Base-by-base conservation (phyloP, 2,329 filamentous ascomycete genomes). In the Monosporascus sp. region DNA sequence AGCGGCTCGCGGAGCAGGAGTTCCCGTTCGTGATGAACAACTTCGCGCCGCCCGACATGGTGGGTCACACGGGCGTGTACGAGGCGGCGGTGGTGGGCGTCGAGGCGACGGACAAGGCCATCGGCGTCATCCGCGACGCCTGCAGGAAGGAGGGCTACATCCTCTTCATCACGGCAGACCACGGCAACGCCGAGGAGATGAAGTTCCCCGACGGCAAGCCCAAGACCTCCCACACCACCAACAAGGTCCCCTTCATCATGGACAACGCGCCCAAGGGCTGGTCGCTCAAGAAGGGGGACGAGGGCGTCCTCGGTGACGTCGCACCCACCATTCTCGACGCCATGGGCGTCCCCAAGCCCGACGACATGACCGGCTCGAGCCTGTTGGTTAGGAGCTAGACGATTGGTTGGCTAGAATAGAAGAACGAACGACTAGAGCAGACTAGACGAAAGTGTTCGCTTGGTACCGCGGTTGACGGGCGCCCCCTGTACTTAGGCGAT, bases 21-120 rank as follows among this genome's bases (percentile, higher is more conserved):
- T 97, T 92, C 75, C 91, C 94, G 68, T 97, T 99, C 69, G 80
- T 99, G 72, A 99, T 99, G 94, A 97, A 97, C 85, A 99, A 99
- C 84, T 97, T 99, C 74, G 94, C 94, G 43, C 94, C 94, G 43
- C 94, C 94, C 18, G 94, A 99, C 76, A 99, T 99, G 94, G 94
- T 99, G 60, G 94, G 94, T 63, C 94, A 99, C 78, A 99, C 94
- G 11, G 94, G 94, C 68, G 91, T 96, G 55, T 97, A 97, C 75
- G 87, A 97, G 65, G 93, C 94, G 31, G 94, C 94, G 53, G 86
- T 99, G 58, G 69, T 94, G 66, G 94, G 86, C 64, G 87, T 88
- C 63, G 80, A 85, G 61, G 86, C 93, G 61, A 99, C 94, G 14
- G 94, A 99, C 73, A 89, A 88, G 77, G 93, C 89, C 51, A 99